phyloP scores from a whole-genome alignment of 208 protist species.

The Strigomonas galati region DNA sequence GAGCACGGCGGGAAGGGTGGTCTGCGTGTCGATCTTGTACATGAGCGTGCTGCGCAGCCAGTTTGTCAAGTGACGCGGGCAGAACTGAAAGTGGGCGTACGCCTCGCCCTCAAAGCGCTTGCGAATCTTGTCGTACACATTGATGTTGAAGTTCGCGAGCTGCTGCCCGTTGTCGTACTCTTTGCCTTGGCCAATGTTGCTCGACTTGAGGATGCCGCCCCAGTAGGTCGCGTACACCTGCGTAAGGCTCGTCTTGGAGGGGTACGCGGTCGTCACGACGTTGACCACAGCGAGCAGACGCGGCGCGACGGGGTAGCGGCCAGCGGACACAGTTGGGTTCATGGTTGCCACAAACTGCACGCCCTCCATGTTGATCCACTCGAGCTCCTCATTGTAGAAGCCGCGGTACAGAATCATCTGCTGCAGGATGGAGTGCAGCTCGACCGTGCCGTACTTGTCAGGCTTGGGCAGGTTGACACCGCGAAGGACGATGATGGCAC shows the following conservation, averaged over 20 bases:
- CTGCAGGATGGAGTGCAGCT: constrained; percentile 97
- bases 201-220: constrained; percentile 53
- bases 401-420: constrained; percentile 96
- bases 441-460: constrained; percentile 97
- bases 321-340: constrained; percentile 89
- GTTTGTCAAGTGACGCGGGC: constrained; percentile 94
- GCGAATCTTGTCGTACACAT: constrained; percentile 92
- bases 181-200: constrained; percentile 52
- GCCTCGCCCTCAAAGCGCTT: constrained; percentile 91
- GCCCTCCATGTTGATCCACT: constrained; percentile 93
- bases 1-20: constrained; percentile 89
- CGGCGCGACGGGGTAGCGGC: constrained; percentile 88
- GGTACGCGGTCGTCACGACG: constrained; percentile 92
- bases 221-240: constrained; percentile 93
- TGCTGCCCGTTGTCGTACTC: constrained; percentile 66
- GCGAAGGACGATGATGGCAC: constrained; percentile 94
- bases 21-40: constrained; percentile 88
- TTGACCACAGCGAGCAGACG: constrained; percentile 95
- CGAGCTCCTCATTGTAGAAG: constrained; percentile 96
- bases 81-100: constrained; percentile 95
- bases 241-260: constrained; percentile 79
- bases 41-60: constrained; percentile 91
- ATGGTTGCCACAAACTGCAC: constrained; percentile 95
- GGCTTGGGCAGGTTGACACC: constrained; percentile 97
- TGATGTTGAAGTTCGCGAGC: constrained; percentile 92